Conservation (phyloP, 2,329 filamentous ascomycete genomes). For the Aspergillus felis region DNA sequence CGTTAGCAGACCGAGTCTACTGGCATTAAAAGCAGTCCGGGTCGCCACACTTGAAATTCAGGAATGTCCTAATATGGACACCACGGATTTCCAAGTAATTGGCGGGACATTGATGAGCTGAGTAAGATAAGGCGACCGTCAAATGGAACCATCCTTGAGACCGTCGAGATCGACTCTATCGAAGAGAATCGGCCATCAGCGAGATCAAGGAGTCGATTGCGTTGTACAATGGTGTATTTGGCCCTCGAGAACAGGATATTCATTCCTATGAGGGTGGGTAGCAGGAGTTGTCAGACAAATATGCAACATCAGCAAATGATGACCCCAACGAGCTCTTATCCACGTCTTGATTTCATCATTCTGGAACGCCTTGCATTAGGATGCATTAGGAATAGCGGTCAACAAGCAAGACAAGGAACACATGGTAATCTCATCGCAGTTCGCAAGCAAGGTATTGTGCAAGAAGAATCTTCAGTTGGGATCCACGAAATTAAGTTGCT, state of each 20-base stretch:
- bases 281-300: neutral
- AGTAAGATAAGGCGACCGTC: neutral
- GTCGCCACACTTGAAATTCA: neutral
- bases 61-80: neutral
- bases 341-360: neutral
- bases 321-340: neutral
- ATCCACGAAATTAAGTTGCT: neutral
- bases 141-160: neutral
- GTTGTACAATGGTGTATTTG: too few relatives aligned
- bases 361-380: neutral
- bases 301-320: neutral
- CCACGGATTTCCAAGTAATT: neutral
- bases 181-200: neutral
- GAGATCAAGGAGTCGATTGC: neutral
- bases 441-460: neutral
- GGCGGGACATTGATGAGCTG: too few relatives aligned
- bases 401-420: neutral
- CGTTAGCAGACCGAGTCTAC: neutral
- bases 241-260: too few relatives aligned
- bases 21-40: neutral
- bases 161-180: neutral
- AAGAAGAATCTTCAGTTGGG: neutral
- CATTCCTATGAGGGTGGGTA: neutral
- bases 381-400: neutral
- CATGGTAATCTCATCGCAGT: neutral